These are phyloP conservation scores for Pseudogymnoascus sp. DNA, from an alignment of 2,329 filamentous ascomycete genomes.

Conservation along the genomic window DNA sequence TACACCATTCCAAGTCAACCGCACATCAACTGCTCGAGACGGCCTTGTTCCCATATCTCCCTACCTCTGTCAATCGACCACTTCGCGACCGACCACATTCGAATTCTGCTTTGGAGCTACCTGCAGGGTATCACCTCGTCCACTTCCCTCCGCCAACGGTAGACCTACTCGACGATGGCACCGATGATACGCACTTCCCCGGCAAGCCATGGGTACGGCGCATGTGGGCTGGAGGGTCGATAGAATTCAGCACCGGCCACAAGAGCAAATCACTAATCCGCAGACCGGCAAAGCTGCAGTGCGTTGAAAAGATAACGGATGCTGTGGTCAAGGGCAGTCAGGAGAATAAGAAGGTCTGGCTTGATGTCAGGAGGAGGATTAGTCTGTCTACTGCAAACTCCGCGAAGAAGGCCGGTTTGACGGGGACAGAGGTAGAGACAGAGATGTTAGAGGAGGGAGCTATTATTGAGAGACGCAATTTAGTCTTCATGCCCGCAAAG, in stretches of 20 bases:
- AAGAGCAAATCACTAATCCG: not conserved
- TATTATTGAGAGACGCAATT: constrained; percentile 50
- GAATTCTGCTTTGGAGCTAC: not conserved
- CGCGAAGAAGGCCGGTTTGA: not conserved
- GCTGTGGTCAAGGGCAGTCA: constrained; percentile 28
- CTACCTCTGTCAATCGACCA: not conserved
- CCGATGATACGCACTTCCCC: constrained; percentile 71
- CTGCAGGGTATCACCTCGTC: constrained; percentile 65
- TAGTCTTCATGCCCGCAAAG: constrained; percentile 54
- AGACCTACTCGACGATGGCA: constrained; percentile 70
- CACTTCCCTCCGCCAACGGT: constrained; percentile 71
- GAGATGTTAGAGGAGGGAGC: constrained; percentile 22
- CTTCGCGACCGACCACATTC: not conserved
- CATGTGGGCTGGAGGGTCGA: constrained; percentile 80
- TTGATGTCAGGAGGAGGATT: constrained; percentile 17
- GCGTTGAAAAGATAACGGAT: constrained; percentile 37
- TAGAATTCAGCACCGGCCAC: constrained; percentile 43
- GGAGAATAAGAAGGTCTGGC: constrained; percentile 27
- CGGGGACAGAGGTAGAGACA: constrained; percentile 15
- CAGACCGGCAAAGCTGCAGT: not conserved
- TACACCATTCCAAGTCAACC: not conserved
- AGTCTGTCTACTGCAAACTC: not conserved
- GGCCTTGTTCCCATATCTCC: not conserved
- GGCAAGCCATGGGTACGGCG: constrained; percentile 64
- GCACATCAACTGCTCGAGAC: not conserved